These are phyloP conservation scores for Phytophthora sp. DNA, from an alignment of 352 stramenopile species.

Conservation along the genomic window DNA sequence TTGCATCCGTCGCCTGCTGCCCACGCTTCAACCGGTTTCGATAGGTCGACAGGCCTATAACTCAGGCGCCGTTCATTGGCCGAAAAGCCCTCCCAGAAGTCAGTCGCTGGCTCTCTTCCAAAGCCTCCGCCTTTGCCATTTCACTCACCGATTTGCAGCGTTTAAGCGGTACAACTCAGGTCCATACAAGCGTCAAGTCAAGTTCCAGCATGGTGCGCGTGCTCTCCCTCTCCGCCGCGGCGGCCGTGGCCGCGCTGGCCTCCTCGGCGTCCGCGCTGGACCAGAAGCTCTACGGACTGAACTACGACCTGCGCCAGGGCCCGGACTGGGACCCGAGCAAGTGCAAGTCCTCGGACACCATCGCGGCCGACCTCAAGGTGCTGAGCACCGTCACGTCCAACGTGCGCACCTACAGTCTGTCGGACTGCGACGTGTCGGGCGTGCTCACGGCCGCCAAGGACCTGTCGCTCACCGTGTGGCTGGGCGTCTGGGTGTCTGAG, in stretches of 20 bases:
- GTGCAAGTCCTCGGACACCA: slow-evolving; percentile 72
- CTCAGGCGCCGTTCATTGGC: slow-evolving; percentile 10
- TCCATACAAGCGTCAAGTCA: too few relatives aligned
- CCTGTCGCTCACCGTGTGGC: slow-evolving; percentile 73
- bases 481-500: slow-evolving; percentile 83
- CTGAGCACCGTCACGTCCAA: slow-evolving; percentile 70
- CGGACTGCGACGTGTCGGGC: slow-evolving; percentile 74
- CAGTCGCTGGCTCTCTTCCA: slow-evolving; percentile 20
- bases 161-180: slow-evolving; percentile 18
- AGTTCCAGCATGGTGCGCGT: slow-evolving; percentile 32
- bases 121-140: background rate
- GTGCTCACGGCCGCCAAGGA: slow-evolving; percentile 78
- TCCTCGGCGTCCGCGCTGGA: slow-evolving; percentile 57
- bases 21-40: background rate
- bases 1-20: too few relatives aligned
- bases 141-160: slow-evolving; percentile 28
- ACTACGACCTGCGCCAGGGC: slow-evolving; percentile 84
- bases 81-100: slow-evolving; percentile 18
- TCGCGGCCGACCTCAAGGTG: slow-evolving; percentile 73
- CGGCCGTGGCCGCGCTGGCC: slow-evolving; percentile 38
- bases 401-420: slow-evolving; percentile 83
- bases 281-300: slow-evolving; percentile 79
- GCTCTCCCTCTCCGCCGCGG: slow-evolving; percentile 30
- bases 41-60: background rate
- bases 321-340: slow-evolving; percentile 80